These are phyloP conservation scores for Cyberlindnera japonica DNA, from an alignment of 805 yeast species.

Conservation along the genomic window DNA sequence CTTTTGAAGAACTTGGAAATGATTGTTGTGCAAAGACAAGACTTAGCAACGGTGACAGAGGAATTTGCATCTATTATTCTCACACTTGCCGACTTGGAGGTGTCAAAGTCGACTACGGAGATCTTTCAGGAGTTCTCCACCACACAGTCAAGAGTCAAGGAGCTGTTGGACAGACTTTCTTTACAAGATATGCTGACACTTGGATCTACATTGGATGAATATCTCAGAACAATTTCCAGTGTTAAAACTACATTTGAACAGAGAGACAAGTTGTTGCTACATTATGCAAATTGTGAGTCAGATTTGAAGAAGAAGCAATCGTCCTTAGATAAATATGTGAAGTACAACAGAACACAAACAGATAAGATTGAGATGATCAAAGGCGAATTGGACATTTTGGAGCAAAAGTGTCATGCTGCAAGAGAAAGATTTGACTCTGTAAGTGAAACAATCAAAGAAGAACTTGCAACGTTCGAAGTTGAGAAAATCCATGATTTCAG, in stretches of 20 bases:
- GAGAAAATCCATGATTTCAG: slow-evolving; percentile 82
- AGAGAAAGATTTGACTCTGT: slow-evolving; percentile 61
- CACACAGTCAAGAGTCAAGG: slow-evolving; percentile 66
- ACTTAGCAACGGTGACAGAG: slow-evolving; percentile 61
- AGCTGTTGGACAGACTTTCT: slow-evolving; percentile 71
- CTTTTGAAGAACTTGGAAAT: slow-evolving; percentile 69
- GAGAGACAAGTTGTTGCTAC: slow-evolving; percentile 54
- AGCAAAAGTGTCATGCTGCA: slow-evolving; percentile 48
- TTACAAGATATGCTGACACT: slow-evolving; percentile 82
- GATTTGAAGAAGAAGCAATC: slow-evolving; percentile 46
- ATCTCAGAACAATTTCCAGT: slow-evolving; percentile 71
- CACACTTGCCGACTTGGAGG: slow-evolving; percentile 68
- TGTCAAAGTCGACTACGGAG: slow-evolving; percentile 61
- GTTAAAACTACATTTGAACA: slow-evolving; percentile 71
- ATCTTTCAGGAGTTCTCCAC: slow-evolving; percentile 67
- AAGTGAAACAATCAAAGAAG: slow-evolving; percentile 61
- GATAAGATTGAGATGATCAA: slow-evolving; percentile 60
- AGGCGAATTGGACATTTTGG: slow-evolving; percentile 55
- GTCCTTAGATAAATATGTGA: slow-evolving; percentile 42
- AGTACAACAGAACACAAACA: slow-evolving; percentile 48
- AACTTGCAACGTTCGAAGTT: slow-evolving; percentile 62
- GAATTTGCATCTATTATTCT: slow-evolving; percentile 59
- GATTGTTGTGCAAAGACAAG: slow-evolving; percentile 72
- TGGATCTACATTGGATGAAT: slow-evolving; percentile 86
- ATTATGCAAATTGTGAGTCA: slow-evolving; percentile 44